Evolutionary conservation across 805 yeast species (phyloP), one percentile per base, ranked within the genome.

Genomic region (Metschnikowia henanensis): DNA sequence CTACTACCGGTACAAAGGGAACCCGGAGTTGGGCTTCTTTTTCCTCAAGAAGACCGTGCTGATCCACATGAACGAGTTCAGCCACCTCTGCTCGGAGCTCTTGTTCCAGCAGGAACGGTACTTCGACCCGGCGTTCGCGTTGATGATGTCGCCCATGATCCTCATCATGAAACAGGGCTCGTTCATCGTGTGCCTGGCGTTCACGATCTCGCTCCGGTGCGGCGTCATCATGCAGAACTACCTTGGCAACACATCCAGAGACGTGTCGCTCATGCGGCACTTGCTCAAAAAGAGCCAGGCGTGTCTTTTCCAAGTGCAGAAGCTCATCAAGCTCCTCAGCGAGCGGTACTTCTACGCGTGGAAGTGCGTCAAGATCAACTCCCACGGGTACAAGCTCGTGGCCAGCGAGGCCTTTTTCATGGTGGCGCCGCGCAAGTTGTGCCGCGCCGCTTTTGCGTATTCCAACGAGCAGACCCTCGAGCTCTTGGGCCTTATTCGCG

Each of bases 341-440:
- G 54, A 51, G 31, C 37, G 57, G 9, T 50, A 45, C 43, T 51
- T 50, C 23, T 45, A 41, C 29, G 52, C 52, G 22, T 51, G 57
- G 57, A 51, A 51, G 26, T 47, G 47, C 20, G 37, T 39, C 36
- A 51, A 51, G 17, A 40, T 47, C 19, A 34, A 45, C 30, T 44
- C 48, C 9, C 43, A 33, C 10, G 48, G 49, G 3, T 42, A 26
- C 33, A 20, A 33, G 16, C 44, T 41, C 30, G 20, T 48, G 8
- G 18, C 23, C 19, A 25, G 30, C 9, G 36, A 39, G 9, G 30
- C 20, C 22, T 37, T 52, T 10, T 52, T 43, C 29, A 39, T 34
- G 37, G 23, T 41, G 12, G 42, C 42, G 13, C 35, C 39, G 6
- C 37, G 30, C 7, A 39, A 35, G 12, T 34, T 50, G 34, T 15